Evolutionary conservation across 257 asterid genomes (phyloP).

Genomic region (Primulina eburnea): DNA sequence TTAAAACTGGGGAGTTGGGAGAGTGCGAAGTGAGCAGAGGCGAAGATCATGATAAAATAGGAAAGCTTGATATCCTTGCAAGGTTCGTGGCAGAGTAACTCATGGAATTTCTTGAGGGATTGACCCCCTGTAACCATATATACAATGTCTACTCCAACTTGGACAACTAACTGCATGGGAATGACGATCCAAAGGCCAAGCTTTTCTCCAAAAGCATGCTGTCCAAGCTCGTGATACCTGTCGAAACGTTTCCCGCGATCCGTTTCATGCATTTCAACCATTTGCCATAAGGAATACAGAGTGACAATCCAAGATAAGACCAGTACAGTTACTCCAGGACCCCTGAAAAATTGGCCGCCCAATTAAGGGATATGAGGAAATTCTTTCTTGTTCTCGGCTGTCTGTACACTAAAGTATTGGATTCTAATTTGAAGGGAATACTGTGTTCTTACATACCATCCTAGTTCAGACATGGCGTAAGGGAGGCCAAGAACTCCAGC

Average conservation of each 20-base stretch:
- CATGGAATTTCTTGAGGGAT: conserved; percentile 25
- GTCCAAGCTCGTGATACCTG: conserved; percentile 40
- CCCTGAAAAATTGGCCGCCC: background rate
- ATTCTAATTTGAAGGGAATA: background rate
- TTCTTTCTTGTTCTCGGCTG: background rate
- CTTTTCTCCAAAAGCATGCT: conserved; percentile 33
- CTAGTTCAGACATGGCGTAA: background rate
- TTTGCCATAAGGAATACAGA: conserved; percentile 36
- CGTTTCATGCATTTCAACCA: conserved; percentile 44
- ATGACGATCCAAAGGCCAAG: conserved; percentile 39
- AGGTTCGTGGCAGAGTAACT: conserved; percentile 13
- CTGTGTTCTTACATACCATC: background rate
- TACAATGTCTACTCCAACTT: conserved; percentile 36
- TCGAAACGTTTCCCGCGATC: conserved; percentile 33
- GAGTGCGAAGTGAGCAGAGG: conserved; percentile 33
- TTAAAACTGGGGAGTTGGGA: conserved; percentile 38
- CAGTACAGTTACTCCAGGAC: conserved; percentile 24
- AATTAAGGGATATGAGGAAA: background rate
- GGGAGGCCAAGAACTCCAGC: conserved; percentile 5
- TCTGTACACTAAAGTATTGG: background rate
- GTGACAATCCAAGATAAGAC: conserved; percentile 35
- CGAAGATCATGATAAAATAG: conserved; percentile 33
- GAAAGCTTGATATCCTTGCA: conserved; percentile 29
- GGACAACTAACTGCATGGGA: conserved; percentile 34
- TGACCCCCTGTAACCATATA: conserved; percentile 39